These are phyloP conservation scores for Artemisia argyi DNA, from an alignment of 129 eudicot species.

Conservation along the genomic window DNA sequence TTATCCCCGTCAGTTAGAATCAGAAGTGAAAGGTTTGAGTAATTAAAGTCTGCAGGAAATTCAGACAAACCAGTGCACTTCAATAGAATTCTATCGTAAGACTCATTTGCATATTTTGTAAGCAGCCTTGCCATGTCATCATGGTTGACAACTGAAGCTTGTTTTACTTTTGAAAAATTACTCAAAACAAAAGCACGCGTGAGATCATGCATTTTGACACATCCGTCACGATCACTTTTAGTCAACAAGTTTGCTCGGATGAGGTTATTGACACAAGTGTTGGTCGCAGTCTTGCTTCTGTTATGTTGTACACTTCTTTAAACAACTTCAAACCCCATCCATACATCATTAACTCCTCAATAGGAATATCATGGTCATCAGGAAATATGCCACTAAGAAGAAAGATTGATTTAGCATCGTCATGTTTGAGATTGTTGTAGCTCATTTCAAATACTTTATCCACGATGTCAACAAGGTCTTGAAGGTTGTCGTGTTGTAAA, in stretches of 20 bases:
- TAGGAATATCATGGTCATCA: background rate
- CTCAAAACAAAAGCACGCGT: slow-evolving; percentile 4
- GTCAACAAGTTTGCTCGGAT: slow-evolving; percentile 1
- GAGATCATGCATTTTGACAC: slow-evolving; percentile 13
- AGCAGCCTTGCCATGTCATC: background rate
- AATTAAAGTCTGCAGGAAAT: background rate
- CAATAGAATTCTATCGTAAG: slow-evolving; percentile 2
- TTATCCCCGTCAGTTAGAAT: background rate
- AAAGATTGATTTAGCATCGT: background rate
- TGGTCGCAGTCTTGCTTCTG: background rate
- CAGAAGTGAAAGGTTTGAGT: background rate
- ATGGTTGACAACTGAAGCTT: slow-evolving; percentile 6
- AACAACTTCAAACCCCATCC: slow-evolving; percentile 11
- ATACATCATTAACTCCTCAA: background rate
- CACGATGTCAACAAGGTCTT: background rate
- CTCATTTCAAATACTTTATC: background rate
- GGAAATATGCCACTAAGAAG: slow-evolving; percentile 5
- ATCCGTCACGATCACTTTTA: background rate
- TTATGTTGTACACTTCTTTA: background rate
- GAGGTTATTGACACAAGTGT: background rate
- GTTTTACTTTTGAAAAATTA: background rate
- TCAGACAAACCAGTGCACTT: background rate
- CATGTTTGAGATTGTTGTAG: background rate
- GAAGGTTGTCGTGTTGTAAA: background rate
- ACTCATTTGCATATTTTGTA: background rate